Conservation (phyloP, 75 land plant species). For the Cupressus sempervirens region DNA sequence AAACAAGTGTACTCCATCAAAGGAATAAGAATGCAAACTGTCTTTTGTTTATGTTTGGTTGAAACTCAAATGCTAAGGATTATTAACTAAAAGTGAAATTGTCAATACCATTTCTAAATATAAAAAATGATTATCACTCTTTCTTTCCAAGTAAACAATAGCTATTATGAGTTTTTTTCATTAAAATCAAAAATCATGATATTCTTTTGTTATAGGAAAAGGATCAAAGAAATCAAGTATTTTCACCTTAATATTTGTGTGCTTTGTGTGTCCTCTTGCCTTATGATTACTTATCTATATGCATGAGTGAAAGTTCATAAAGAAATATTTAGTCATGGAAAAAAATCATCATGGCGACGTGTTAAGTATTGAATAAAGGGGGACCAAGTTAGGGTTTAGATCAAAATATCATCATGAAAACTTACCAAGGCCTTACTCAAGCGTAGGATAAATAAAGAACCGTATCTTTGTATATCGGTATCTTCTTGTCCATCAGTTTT, state of each 20-base stretch:
- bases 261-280: neutral
- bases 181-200: neutral
- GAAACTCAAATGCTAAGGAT: neutral
- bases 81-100: neutral
- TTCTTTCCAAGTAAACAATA: neutral
- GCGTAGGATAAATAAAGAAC: no score
- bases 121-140: neutral
- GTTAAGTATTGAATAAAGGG: neutral
- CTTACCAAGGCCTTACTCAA: no score
- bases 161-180: neutral
- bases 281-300: neutral
- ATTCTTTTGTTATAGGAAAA: neutral
- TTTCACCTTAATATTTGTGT: neutral
- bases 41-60: no score
- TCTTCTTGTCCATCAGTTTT: no score
- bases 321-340: neutral
- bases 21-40: neutral
- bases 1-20: neutral
- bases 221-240: neutral
- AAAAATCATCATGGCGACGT: neutral
- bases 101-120: neutral
- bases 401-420: no score
- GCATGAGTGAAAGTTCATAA: neutral
- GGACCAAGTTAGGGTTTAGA: no score
- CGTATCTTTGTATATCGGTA: no score